phyloP scores from a whole-genome alignment of 176 grass and related monocot genomes.

The Metroxylon sagu region DNA sequence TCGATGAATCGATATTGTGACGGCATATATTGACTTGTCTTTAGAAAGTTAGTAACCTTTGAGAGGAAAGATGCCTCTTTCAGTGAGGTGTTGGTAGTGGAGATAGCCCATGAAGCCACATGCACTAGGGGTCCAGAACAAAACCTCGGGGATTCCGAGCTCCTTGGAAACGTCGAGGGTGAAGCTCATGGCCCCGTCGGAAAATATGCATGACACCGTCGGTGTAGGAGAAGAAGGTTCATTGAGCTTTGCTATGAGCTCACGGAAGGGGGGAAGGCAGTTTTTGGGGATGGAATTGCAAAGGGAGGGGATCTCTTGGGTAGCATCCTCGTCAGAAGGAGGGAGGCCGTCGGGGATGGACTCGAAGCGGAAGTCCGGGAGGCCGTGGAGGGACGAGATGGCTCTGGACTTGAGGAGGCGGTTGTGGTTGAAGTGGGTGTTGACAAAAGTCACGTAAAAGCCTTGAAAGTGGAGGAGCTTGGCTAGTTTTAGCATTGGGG shows the following conservation, averaged over 20 bases:
- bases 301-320: conserved; percentile 29
- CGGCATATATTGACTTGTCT: too few relatives aligned
- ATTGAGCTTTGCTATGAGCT: conserved; percentile 10
- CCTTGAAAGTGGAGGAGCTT: too few relatives aligned
- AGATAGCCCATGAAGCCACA: conserved; percentile 31
- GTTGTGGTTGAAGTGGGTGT: too few relatives aligned
- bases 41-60: background rate
- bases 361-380: conserved; percentile 14
- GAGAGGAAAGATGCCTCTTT: conserved; percentile 31
- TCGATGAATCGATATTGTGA: too few relatives aligned
- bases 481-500: too few relatives aligned
- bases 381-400: conserved; percentile 2
- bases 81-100: conserved; percentile 29
- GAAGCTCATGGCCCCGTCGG: conserved; percentile 36
- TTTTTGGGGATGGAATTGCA: conserved; percentile 31
- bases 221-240: background rate
- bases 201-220: conserved; percentile 21
- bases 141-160: conserved; percentile 28
- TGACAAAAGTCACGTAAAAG: too few relatives aligned
- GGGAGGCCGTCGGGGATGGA: conserved; percentile 36
- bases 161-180: conserved; percentile 24
- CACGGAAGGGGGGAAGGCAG: conserved; percentile 23
- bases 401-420: background rate
- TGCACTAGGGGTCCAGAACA: conserved; percentile 32
- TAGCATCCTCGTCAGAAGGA: conserved; percentile 25